A percentile compares a stretch with the other conserved stretches of the same genome.
These are phyloP conservation scores for Scopulariopsis brevicaulis DNA, from an alignment of 2,329 filamentous ascomycete genomes.

Conservation along the genomic window DNA sequence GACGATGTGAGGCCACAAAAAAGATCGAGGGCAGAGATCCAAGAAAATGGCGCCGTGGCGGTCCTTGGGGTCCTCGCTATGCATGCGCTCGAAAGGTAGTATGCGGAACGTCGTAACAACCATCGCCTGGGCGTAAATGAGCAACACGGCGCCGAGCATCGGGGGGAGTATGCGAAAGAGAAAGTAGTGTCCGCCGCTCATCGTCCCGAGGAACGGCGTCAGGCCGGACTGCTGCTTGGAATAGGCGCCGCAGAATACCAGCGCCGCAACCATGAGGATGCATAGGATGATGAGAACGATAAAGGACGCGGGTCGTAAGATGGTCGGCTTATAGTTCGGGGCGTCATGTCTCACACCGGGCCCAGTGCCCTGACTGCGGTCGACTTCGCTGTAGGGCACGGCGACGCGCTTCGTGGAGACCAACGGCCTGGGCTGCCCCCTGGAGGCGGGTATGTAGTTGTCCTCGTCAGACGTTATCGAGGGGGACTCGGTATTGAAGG, in stretches of 20 bases:
- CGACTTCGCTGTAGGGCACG: conserved; percentile 17
- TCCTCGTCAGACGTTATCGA: background rate
- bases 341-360: conserved; percentile 8
- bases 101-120: conserved; percentile 65
- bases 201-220: conserved; percentile 50
- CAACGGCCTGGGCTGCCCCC: conserved; percentile 1
- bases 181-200: conserved; percentile 69
- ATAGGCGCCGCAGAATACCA: conserved; percentile 64
- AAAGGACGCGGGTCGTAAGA: conserved; percentile 58
- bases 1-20: conserved; percentile 45
- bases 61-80: conserved; percentile 45
- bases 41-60: conserved; percentile 57
- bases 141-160: conserved; percentile 56
- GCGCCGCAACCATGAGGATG: conserved; percentile 56
- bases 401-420: conserved; percentile 16
- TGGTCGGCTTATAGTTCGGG: conserved; percentile 43
- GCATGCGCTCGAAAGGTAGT: conserved; percentile 69
- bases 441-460: background rate
- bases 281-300: conserved; percentile 47
- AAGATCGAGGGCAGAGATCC: conserved; percentile 57
- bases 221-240: conserved; percentile 53
- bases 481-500: background rate
- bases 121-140: conserved; percentile 69
- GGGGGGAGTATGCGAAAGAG: conserved; percentile 79
- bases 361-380: conserved; percentile 4